These are phyloP conservation scores for Xylariaceae sp. DNA, from an alignment of 2,329 filamentous ascomycete species.

Conservation along the genomic window DNA sequence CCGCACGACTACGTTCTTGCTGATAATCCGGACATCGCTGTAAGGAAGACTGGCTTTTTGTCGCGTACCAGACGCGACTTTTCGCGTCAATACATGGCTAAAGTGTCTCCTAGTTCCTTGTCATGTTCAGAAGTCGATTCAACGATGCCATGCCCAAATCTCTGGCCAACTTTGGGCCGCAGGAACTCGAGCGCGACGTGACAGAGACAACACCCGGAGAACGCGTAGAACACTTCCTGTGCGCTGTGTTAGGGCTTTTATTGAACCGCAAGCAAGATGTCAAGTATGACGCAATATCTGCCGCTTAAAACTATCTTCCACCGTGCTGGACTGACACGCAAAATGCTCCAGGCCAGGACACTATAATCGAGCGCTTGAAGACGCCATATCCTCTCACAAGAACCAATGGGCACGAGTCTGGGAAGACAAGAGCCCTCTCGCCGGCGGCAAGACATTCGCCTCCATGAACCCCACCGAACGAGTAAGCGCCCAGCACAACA, in stretches of 20 bases:
- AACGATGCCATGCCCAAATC: slow-evolving; percentile 84
- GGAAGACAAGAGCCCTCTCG: slow-evolving; percentile 76
- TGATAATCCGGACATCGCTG: slow-evolving; percentile 87
- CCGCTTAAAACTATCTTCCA: background rate
- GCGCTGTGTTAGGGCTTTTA: slow-evolving; percentile 79
- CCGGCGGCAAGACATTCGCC: slow-evolving; percentile 73
- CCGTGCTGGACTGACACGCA: slow-evolving; percentile 16
- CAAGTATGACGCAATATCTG: slow-evolving; percentile 61
- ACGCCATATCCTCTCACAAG: slow-evolving; percentile 79
- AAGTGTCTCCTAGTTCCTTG: slow-evolving; percentile 68
- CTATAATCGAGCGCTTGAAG: slow-evolving; percentile 87
- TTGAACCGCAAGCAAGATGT: slow-evolving; percentile 98
- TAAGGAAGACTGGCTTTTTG: slow-evolving; percentile 50
- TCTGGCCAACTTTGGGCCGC: slow-evolving; percentile 82
- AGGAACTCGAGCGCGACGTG: slow-evolving; percentile 88
- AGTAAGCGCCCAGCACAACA: slow-evolving; percentile 52
- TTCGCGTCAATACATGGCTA: slow-evolving; percentile 41
- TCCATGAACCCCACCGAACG: slow-evolving; percentile 76
- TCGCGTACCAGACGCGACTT: slow-evolving; percentile 47
- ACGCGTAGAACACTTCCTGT: slow-evolving; percentile 81
- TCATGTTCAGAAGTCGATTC: slow-evolving; percentile 96
- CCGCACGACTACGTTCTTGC: slow-evolving; percentile 85
- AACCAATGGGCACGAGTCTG: slow-evolving; percentile 83
- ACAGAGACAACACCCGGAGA: slow-evolving; percentile 73
- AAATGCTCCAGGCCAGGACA: slow-evolving; percentile 68